These are phyloP conservation scores for Sechiopsis laciniata DNA, from an alignment of 306 rosid species.

Conservation along the genomic window DNA sequence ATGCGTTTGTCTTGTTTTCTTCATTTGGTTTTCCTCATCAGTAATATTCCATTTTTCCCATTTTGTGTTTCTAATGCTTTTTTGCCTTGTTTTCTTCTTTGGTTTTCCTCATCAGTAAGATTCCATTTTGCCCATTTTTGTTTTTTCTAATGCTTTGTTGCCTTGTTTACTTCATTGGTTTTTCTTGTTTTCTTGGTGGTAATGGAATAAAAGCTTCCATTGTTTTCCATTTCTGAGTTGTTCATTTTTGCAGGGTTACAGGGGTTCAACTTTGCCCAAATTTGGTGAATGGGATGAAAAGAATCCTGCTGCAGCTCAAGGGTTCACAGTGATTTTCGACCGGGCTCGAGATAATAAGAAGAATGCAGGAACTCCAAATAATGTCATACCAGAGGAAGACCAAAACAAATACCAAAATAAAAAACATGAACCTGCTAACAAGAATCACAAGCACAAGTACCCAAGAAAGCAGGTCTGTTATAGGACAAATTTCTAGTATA, in stretches of 20 bases:
- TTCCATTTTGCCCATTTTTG: neutral
- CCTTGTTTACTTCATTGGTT: neutral
- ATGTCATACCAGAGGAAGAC: slow-evolving; percentile 25
- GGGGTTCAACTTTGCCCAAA: slow-evolving; percentile 55
- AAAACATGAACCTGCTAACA: slow-evolving; percentile 29
- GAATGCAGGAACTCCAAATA: slow-evolving; percentile 36
- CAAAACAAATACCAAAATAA: neutral
- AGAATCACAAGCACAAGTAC: slow-evolving; percentile 20
- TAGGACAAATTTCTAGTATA: no score
- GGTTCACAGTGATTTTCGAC: slow-evolving; percentile 70
- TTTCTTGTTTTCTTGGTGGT: no score
- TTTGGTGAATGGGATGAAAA: slow-evolving; percentile 97
- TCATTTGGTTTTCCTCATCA: neutral
- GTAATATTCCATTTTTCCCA: no score
- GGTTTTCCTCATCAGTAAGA: neutral
- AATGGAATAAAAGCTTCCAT: no score
- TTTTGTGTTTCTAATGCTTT: no score
- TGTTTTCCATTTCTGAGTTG: slow-evolving; percentile 7
- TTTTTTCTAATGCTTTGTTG: neutral
- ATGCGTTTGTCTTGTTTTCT: neutral
- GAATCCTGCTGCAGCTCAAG: slow-evolving; percentile 74
- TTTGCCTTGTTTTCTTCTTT: no score
- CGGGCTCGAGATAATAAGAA: slow-evolving; percentile 72
- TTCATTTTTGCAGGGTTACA: slow-evolving; percentile 35
- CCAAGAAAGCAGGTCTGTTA: slow-evolving; percentile 22